phyloP scores from a whole-genome alignment of 1,284 basidiomycete genomes.

The Porodaedalea pini region DNA sequence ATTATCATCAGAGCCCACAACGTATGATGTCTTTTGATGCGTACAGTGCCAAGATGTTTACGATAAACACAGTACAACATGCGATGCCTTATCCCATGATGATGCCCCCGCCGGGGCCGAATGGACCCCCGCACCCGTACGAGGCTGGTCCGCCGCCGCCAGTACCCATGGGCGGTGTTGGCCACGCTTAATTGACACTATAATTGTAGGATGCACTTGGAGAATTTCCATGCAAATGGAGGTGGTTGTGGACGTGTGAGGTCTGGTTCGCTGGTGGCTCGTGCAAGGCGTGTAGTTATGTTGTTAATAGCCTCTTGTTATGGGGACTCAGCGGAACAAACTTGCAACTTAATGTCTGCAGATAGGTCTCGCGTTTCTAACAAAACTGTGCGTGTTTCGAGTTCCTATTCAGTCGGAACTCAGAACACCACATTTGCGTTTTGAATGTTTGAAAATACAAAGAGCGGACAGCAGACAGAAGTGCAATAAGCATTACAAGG shows the following conservation, averaged over 20 bases:
- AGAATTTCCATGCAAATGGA: background rate
- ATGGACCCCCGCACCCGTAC: slow-evolving; percentile 63
- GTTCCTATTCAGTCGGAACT: too few species aligned
- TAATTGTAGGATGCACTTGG: background rate
- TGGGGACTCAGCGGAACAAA: slow-evolving; percentile 2
- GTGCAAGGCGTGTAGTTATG: background rate
- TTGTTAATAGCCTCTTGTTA: slow-evolving; percentile 13
- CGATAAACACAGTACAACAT: slow-evolving; percentile 60
- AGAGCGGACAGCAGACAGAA: background rate
- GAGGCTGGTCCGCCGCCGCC: slow-evolving; percentile 66
- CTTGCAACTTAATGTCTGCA: background rate
- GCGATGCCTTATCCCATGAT: slow-evolving; percentile 82
- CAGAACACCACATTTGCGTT: background rate
- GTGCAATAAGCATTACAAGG: slow-evolving; percentile 1
- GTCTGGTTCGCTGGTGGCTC: background rate
- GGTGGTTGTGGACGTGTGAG: background rate
- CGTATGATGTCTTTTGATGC: slow-evolving; percentile 45
- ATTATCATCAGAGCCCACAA: slow-evolving; percentile 83
- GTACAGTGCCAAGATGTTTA: slow-evolving; percentile 29
- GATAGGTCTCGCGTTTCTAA: background rate
- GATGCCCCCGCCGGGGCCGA: slow-evolving; percentile 73
- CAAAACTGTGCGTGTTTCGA: too few species aligned
- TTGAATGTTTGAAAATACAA: background rate
- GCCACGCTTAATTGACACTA: slow-evolving; percentile 43
- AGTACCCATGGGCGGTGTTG: slow-evolving; percentile 61